Conservation (phyloP, 2,329 filamentous ascomycete genomes). For the Epichloe uncinata region DNA sequence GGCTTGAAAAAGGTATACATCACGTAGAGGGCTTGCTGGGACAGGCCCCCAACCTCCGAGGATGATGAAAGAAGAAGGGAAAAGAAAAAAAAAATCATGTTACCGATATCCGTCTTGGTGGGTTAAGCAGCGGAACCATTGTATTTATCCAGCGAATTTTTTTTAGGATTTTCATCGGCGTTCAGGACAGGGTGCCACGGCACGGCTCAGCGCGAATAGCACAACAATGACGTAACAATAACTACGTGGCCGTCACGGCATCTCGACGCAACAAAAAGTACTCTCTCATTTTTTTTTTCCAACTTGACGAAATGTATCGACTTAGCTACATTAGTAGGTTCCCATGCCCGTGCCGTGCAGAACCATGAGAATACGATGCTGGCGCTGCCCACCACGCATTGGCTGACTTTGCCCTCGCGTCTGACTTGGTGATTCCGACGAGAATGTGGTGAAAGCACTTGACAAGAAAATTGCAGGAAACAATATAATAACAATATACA, state of each 20-base stretch:
- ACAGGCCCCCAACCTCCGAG: background rate
- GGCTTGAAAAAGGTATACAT: constrained; percentile 89
- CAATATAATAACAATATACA: too few species aligned
- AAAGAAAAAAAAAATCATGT: background rate
- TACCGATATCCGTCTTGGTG: background rate
- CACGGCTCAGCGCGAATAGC: background rate
- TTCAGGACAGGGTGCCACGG: background rate
- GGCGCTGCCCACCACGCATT: too few species aligned
- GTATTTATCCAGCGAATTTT: background rate
- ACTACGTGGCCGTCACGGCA: too few species aligned
- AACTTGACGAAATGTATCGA: background rate
- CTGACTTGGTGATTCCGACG: too few species aligned
- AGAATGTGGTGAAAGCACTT: too few species aligned
- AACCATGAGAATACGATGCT: background rate
- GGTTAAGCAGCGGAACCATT: too few species aligned
- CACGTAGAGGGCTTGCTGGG: constrained; percentile 34
- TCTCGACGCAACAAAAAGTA: too few species aligned
- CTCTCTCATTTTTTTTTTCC: background rate
- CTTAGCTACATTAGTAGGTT: background rate
- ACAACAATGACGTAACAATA: too few species aligned
- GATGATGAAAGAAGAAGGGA: background rate
- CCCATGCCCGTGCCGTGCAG: background rate
- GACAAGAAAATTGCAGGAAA: too few species aligned
- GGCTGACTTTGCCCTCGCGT: too few species aligned
- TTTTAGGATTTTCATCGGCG: background rate